Evolutionary conservation across 1,139 yeast species (phyloP), one percentile per base, ranked within the genome.

Genomic region (Yamadazyma atlantica): DNA sequence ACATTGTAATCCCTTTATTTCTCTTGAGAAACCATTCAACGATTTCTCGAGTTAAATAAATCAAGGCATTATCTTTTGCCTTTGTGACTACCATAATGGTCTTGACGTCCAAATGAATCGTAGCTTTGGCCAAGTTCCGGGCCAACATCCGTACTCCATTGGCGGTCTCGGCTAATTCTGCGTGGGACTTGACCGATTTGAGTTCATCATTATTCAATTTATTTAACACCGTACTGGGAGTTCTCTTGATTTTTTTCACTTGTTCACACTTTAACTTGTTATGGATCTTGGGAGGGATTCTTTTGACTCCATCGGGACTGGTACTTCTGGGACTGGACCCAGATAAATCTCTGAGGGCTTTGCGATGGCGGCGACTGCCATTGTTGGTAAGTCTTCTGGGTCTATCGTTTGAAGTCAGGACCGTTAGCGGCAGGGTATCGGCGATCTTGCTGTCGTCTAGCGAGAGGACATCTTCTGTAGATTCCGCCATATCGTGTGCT

Each of bases 61-160:
- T 78, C 40, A 87, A 66, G 5, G 89, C 80, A 51, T 83, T 82
- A 54, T 88, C 96, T 38, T 92, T 72, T 0, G 94, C 94, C 57
- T 88, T 88, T 11, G 96, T 88, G 11, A 87, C 89, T 16, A 88
- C 76, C 80, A 88, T 74, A 17, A 88, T 76, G 8, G 86, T 78
- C 38, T 73, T 72, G 8, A 85, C 82, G 40, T 84, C 82, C 21
- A 87, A 60, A 47, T 81, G 82, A 28, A 87, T 82, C 3, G 86
- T 81, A 4, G 95, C 89, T 49, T 80, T 77, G 33, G 84, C 76
- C 30, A 87, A 66, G 55, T 84, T 85, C 47, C 82, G 82, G 15
- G 92, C 88, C 43, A 87, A 67, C 68, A 84, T 75, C 34, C 96
- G 70, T 2, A 87, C 95, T 2, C 92, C 94, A 50, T 87, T 85